Base-by-base conservation (phyloP, 805 yeast species). In the Saccharomycopsis fodiens region DNA sequence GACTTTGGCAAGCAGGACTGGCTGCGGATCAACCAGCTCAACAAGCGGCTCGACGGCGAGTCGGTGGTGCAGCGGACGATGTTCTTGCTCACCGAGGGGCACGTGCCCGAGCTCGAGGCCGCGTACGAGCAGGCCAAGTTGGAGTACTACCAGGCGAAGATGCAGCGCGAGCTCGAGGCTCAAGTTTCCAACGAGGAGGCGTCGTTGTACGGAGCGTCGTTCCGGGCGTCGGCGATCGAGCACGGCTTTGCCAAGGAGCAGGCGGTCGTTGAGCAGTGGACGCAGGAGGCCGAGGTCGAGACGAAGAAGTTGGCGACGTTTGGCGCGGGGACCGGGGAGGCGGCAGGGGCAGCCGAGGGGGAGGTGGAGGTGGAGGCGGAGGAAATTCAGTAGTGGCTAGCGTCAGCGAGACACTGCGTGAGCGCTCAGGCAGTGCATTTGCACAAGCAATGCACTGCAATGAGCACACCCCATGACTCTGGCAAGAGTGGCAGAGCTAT, bases 61-160 rank as follows among this genome's bases (percentile, higher is more conserved):
- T 74, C 78, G 48, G 93, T 85, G 6, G 87, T 84, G 2, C 91
- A 82, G 60, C 73, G 93, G 61, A 73, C 89, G 1, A 48, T 83
- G 37, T 78, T 73, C 59, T 58, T 85, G 35, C 57, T 77, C 44
- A 62, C 68, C 19, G 63, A 63, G 12, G 59, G 65, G 4, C 48
- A 57, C 4, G 45, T 54, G 10, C 15, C 27, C 4, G 60, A 67
- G 34, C 58, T 81, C 22, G 60, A 73, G 39, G 78, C 76, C 15
- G 94, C 96, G 0, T 93, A 91, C 59, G 91, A 86, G 57, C 76
- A 77, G 57, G 87, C 97, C 2, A 74, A 95, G 54, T 79, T 76
- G 53, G 97, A 93, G 64, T 93, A 86, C 60, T 93, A 93, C 62
- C 74, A 83, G 54, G 69, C 86, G 48, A 78, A 96, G 59, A 85